These are phyloP conservation scores for Musa acuminata DNA, from an alignment of 176 grass and related monocot species.

Conservation along the genomic window DNA sequence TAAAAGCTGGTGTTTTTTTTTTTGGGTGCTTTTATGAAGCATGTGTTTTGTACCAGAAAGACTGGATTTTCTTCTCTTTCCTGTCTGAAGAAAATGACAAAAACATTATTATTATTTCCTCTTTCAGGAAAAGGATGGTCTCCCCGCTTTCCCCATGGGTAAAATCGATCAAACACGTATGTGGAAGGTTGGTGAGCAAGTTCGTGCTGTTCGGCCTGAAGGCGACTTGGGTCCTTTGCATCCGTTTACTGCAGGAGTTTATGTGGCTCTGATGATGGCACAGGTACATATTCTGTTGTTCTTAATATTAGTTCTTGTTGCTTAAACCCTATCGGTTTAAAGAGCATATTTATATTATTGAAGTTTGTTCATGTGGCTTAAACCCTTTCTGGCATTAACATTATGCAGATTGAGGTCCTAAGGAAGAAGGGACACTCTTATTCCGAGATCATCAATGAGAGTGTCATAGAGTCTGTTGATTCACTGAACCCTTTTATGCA, in stretches of 20 bases:
- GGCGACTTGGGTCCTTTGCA: conserved; percentile 41
- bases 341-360: neutral
- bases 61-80: neutral
- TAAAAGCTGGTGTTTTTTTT: too few relatives aligned
- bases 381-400: neutral
- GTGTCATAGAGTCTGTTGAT: conserved; percentile 79
- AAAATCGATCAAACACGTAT: conserved; percentile 68
- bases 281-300: conserved; percentile 33
- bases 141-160: conserved; percentile 72
- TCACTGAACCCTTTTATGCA: conserved; percentile 95
- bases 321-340: neutral
- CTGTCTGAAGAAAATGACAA: neutral
- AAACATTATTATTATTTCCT: neutral
- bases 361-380: neutral
- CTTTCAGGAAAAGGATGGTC: conserved; percentile 66
- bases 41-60: too few relatives aligned
- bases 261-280: conserved; percentile 82
- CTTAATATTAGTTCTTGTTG: neutral
- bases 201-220: conserved; percentile 38
- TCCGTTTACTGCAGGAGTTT: conserved; percentile 52
- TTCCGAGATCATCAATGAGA: conserved; percentile 82
- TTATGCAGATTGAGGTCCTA: conserved; percentile 60
- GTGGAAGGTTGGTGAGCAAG: conserved; percentile 72
- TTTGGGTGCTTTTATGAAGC: too few relatives aligned
- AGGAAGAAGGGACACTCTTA: conserved; percentile 81